These are phyloP conservation scores for Tricholoma sp. DNA, from an alignment of 768 basidiomycete genomes.

Conservation along the genomic window DNA sequence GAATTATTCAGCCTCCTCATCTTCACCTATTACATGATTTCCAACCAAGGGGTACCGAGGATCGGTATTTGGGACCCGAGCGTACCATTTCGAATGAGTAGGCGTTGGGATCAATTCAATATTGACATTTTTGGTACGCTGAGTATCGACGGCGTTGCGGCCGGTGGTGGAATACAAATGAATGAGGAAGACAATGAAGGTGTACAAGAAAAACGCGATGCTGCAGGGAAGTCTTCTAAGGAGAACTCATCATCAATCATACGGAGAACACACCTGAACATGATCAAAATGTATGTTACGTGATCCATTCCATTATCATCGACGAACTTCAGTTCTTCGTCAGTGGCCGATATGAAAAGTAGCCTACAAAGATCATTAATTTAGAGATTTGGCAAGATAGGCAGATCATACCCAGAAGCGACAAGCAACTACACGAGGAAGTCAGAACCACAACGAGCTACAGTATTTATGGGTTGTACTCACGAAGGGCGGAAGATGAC, in stretches of 20 bases:
- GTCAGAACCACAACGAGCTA: conserved; percentile 1
- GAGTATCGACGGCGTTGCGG: conserved; percentile 37
- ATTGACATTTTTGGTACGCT: neutral
- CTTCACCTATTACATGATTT: conserved; percentile 27
- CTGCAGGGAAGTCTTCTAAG: conserved; percentile 25
- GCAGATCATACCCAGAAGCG: conserved; percentile 53
- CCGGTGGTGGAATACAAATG: conserved; percentile 64
- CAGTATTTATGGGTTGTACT: conserved; percentile 27
- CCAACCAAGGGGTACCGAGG: conserved; percentile 4
- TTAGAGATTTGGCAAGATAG: neutral
- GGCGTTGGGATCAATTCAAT: conserved; percentile 13
- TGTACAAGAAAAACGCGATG: conserved; percentile 74
- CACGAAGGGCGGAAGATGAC: conserved; percentile 87
- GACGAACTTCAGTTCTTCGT: conserved; percentile 78
- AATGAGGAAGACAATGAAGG: conserved; percentile 65
- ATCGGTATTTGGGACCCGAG: conserved; percentile 47
- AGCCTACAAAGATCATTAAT: conserved; percentile 36
- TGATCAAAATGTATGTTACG: conserved; percentile 83
- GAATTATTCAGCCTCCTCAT: conserved; percentile 25
- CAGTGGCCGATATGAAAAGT: conserved; percentile 90
- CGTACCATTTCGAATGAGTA: conserved; percentile 54
- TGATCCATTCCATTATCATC: conserved; percentile 80
- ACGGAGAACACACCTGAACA: conserved; percentile 56
- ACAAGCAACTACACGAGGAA: conserved; percentile 52
- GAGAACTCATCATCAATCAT: conserved; percentile 1